Evolutionary conservation across 768 basidiomycete genomes (phyloP), one percentile per base, ranked within the genome.

Genomic region (Dioszegia aurantiaca): DNA sequence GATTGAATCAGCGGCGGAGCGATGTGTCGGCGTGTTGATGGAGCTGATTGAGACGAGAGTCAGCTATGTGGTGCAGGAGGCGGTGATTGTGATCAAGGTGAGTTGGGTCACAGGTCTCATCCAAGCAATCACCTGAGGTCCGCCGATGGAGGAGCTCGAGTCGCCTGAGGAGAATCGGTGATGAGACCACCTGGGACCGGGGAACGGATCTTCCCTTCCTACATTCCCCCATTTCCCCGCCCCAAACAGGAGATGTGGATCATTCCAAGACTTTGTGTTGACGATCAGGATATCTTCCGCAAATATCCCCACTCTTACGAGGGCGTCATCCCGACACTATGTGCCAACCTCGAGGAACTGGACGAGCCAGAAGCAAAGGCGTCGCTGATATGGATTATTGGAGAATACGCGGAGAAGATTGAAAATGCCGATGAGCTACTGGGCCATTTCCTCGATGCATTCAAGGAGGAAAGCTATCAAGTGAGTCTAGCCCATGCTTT

Each of bases 301-400:
- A 91, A 90, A 81, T 99, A 97, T 73, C 95, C 93, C 8, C 87
- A 86, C 31, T 90, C 87, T 2, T 99, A 98, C 73, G 94, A 99
- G 78, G 93, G 92, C 19, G 87, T 95, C 70, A 97, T 99, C 64
- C 94, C 93, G 0, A 91, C 87, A 0, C 79, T 99, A 14, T 99
- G 93, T 68, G 86, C 89, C 1, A 94, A 92, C 70, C 85, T 98
- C 14, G 94, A 99, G 59, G 93, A 95, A 68, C 80, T 99, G 30
- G 94, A 98, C 69, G 95, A 99, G 72, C 95, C 94, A 10, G 94
- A 99, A 74, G 94, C 95, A 1, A 97, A 97, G 73, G 90, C 93
- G 0, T 93, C 93, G 2, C 80, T 99, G 48, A 97, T 99, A 74
- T 99, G 95, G 94, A 98, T 99, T 68, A 92, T 98, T 65, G 94